These are phyloP conservation scores for Neocucurbitaria cava DNA, from an alignment of 2,329 filamentous ascomycete species.

Conservation along the genomic window DNA sequence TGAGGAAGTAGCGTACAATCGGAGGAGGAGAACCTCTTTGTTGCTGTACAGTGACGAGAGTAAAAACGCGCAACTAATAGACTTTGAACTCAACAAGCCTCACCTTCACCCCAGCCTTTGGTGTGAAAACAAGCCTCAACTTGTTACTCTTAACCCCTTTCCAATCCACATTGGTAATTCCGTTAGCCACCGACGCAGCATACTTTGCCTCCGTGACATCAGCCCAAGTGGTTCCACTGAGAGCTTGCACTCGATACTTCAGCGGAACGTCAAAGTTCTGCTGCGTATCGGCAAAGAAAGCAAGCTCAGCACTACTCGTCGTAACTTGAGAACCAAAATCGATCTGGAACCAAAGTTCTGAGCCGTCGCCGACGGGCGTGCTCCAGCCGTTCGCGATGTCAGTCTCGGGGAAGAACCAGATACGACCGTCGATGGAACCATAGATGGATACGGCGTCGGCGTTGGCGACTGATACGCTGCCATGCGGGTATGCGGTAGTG, in stretches of 20 bases:
- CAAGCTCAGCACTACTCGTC: slow-evolving; percentile 45
- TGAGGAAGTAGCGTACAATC: no score
- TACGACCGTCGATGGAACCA: slow-evolving; percentile 49
- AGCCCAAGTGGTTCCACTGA: slow-evolving; percentile 31
- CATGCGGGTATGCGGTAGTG: slow-evolving; percentile 38
- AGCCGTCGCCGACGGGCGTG: slow-evolving; percentile 36
- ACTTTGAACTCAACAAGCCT: slow-evolving; percentile 51
- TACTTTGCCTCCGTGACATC: slow-evolving; percentile 34
- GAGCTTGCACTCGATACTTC: slow-evolving; percentile 40
- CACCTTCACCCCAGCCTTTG: slow-evolving; percentile 39
- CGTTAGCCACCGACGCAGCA: slow-evolving; percentile 42
- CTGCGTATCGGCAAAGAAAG: slow-evolving; percentile 42
- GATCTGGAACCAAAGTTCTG: slow-evolving; percentile 47
- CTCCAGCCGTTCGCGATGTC: slow-evolving; percentile 51
- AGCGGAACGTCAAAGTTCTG: slow-evolving; percentile 40
- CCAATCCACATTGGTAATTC: slow-evolving; percentile 47
- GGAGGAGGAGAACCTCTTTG: no score
- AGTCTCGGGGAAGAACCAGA: slow-evolving; percentile 48
- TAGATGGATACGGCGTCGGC: slow-evolving; percentile 36
- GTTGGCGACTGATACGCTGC: slow-evolving; percentile 38
- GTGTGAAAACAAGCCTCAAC: slow-evolving; percentile 44
- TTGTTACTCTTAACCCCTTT: slow-evolving; percentile 27
- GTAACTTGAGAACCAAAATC: slow-evolving; percentile 43
- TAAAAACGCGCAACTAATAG: slow-evolving; percentile 17
- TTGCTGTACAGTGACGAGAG: background rate